These are phyloP conservation scores for Psilocybe sp. DNA, from an alignment of 768 basidiomycete species.

Conservation along the genomic window DNA sequence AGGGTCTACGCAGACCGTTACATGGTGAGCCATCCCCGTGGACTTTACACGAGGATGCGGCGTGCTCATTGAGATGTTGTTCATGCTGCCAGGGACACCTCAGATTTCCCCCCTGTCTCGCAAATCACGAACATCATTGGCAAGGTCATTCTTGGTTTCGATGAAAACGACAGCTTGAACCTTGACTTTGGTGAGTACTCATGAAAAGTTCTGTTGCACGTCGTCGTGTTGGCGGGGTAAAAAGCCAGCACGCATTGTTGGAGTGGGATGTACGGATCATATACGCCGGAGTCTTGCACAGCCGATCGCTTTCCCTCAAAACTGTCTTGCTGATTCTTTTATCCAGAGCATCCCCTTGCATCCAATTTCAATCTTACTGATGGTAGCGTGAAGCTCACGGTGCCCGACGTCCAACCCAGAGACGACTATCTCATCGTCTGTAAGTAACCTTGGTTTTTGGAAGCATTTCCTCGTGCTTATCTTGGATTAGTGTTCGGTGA, in stretches of 20 bases:
- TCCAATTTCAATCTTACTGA: constrained; percentile 46
- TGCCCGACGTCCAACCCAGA: constrained; percentile 45
- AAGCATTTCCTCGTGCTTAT: not conserved
- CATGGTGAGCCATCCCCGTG: constrained; percentile 36
- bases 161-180: constrained; percentile 46
- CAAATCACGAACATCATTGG: constrained; percentile 49
- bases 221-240: not conserved
- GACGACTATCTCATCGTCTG: constrained; percentile 60
- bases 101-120: constrained; percentile 39
- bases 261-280: not conserved
- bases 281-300: not conserved
- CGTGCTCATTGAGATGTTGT: not conserved
- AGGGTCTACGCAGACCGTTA: constrained; percentile 45
- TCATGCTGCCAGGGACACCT: constrained; percentile 43
- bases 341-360: constrained; percentile 56
- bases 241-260: not conserved
- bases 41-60: constrained; percentile 1
- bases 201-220: not conserved
- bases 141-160: constrained; percentile 48
- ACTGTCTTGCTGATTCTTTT: constrained; percentile 6
- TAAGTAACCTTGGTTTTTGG: constrained; percentile 35
- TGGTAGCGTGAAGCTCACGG: constrained; percentile 47
- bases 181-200: constrained; percentile 45
- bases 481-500: constrained; percentile 56
- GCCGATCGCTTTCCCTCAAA: not conserved